These are phyloP conservation scores for Massariosphaeria phaeospora DNA, from an alignment of 495 filamentous ascomycete genomes.

Conservation along the genomic window DNA sequence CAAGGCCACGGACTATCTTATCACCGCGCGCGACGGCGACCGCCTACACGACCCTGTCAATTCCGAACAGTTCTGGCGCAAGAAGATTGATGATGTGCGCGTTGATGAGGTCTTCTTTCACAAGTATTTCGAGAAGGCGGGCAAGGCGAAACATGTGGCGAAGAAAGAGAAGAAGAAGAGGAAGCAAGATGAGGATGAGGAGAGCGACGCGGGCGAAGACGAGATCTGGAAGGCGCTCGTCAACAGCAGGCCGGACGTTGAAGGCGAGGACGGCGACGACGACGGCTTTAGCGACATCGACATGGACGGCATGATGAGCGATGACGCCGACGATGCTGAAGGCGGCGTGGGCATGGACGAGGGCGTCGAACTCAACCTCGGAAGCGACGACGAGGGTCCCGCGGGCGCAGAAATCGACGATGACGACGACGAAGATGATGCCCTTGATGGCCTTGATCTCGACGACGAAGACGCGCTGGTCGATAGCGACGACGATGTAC, in stretches of 20 bases:
- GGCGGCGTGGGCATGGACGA: constrained; percentile 51
- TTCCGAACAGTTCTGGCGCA: constrained; percentile 84
- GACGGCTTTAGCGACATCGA: constrained; percentile 43
- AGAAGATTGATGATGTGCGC: constrained; percentile 76
- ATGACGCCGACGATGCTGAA: constrained; percentile 43
- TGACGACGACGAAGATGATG: constrained; percentile 41
- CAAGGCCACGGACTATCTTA: constrained; percentile 58
- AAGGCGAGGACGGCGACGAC: constrained; percentile 45
- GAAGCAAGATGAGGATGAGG: constrained; percentile 52
- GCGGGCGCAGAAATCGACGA: constrained; percentile 17
- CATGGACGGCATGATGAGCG: constrained; percentile 56
- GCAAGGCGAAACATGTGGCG: constrained; percentile 52
- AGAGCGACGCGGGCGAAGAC: constrained; percentile 47
- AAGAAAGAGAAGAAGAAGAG: constrained; percentile 50
- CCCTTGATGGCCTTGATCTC: constrained; percentile 41
- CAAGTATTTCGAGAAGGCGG: constrained; percentile 80
- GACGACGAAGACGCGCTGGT: constrained; percentile 45
- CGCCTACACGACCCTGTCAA: constrained; percentile 60
- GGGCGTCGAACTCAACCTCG: constrained; percentile 20
- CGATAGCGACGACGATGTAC: constrained; percentile 38
- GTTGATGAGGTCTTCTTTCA: constrained; percentile 98
- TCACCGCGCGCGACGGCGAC: constrained; percentile 52
- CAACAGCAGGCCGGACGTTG: constrained; percentile 69
- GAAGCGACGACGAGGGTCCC: constrained; percentile 4
- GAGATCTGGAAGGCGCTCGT: constrained; percentile 95